phyloP scores from a whole-genome alignment of 352 stramenopile genomes.

The Globisporangium paddicum region DNA sequence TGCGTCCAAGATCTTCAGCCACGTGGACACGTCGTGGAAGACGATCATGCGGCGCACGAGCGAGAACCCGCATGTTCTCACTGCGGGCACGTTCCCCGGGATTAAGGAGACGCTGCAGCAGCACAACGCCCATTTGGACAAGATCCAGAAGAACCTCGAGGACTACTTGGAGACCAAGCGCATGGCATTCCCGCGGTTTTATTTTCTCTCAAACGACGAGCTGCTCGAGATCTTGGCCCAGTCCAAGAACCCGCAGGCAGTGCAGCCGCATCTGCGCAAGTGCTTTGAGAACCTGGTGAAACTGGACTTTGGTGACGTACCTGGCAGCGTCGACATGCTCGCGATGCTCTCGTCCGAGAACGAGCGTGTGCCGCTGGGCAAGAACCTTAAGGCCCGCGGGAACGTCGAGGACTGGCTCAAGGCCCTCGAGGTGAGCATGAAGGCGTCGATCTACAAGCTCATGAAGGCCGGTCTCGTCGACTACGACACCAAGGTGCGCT shows the following conservation, averaged over 20 bases:
- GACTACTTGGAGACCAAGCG: constrained; percentile 92
- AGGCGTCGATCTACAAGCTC: constrained; percentile 87
- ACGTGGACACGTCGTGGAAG: constrained; percentile 90
- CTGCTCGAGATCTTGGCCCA: constrained; percentile 94
- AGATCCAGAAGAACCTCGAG: constrained; percentile 91
- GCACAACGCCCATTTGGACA: constrained; percentile 84
- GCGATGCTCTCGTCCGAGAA: constrained; percentile 92
- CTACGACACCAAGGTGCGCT: constrained; percentile 81
- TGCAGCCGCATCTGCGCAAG: constrained; percentile 93
- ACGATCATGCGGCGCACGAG: constrained; percentile 88
- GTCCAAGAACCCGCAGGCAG: constrained; percentile 92
- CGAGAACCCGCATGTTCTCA: constrained; percentile 86
- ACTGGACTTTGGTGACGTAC: constrained; percentile 74
- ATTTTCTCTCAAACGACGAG: constrained; percentile 95
- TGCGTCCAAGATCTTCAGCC: constrained; percentile 88
- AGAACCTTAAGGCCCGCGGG: constrained; percentile 91
- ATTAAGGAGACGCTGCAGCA: constrained; percentile 83
- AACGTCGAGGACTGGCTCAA: constrained; percentile 89
- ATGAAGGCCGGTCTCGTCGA: constrained; percentile 91
- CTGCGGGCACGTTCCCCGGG: constrained; percentile 64
- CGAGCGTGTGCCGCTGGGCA: constrained; percentile 83
- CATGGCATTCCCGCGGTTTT: constrained; percentile 92
- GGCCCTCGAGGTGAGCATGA: constrained; percentile 88
- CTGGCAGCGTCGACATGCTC: constrained; percentile 89
- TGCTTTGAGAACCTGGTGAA: constrained; percentile 91